Conservation (phyloP, 2,329 filamentous ascomycete genomes). For the Ascochyta pisi region DNA sequence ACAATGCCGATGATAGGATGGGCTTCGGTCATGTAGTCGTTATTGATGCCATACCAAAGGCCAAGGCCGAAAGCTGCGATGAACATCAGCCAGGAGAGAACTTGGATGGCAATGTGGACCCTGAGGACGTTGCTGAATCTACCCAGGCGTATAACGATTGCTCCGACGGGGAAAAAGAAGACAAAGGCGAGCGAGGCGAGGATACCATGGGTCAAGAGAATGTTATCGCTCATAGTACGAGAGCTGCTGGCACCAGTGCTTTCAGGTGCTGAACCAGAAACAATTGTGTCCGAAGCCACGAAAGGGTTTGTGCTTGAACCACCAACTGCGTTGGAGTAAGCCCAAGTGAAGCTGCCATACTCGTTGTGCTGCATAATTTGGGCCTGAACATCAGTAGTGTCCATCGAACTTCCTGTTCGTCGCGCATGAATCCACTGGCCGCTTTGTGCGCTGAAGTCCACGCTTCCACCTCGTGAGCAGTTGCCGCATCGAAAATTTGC, state of each 20-base stretch:
- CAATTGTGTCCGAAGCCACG: constrained; percentile 1
- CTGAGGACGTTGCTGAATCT: constrained; percentile 47
- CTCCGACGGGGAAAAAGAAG: constrained; percentile 50
- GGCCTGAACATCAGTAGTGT: constrained; percentile 47
- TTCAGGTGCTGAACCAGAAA: constrained; percentile 32
- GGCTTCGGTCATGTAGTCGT: constrained; percentile 41
- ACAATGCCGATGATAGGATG: constrained; percentile 61
- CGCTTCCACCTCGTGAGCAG: constrained; percentile 55
- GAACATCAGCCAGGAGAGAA: constrained; percentile 53
- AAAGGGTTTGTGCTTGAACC: constrained; percentile 20
- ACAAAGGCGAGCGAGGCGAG: constrained; percentile 48
- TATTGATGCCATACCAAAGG: constrained; percentile 53
- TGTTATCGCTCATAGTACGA: constrained; percentile 16
- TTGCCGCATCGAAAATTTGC: constrained; percentile 63
- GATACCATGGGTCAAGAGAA: constrained; percentile 44
- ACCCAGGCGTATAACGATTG: constrained; percentile 47
- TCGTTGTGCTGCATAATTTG: constrained; percentile 4
- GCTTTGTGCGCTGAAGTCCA: constrained; percentile 50
- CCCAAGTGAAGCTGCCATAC: constrained; percentile 13
- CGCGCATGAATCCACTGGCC: constrained; percentile 58
- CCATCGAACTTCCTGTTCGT: constrained; percentile 51
- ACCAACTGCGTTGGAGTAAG: constrained; percentile 15
- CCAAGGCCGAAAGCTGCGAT: constrained; percentile 58
- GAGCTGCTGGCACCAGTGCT: neutral
- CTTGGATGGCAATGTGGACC: constrained; percentile 53